Base-by-base conservation (phyloP, 1,284 basidiomycete species). In the Leccinum idahoense region DNA sequence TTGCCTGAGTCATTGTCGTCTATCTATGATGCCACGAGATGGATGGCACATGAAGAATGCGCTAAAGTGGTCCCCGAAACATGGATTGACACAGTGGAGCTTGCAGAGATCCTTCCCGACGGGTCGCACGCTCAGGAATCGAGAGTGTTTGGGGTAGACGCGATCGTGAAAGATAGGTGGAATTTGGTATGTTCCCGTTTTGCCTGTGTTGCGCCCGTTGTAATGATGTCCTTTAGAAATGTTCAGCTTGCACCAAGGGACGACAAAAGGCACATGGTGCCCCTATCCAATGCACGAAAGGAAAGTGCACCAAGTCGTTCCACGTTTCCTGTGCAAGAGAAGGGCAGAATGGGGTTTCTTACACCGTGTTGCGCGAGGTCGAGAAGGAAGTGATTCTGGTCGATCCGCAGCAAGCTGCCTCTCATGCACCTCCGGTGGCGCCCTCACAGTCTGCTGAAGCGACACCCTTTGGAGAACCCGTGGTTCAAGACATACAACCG, bases 251-350 rank as follows among this genome's bases (percentile, higher is more conserved):
- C 74, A 81, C 82, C 32, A 92, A 88, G 71, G 81, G 78, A 29
- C 81, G 81, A 41, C 76, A 83, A 15, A 91, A 89, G 67, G 81
- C 79, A 7, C 89, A 94, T 65, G 96, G 96, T 5, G 93, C 93
- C 4, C 95, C 95, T 62, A 88, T 97, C 35, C 95, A 98, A 71
- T 98, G 95, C 74, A 93, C 93, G 10, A 93, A 93, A 74, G 93
- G 93, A 63, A 95, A 93, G 77, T 97, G 96, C 72, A 83, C 92
- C 2, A 93, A 92, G 69, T 93, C 96, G 0, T 97, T 93, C 76
- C 96, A 99, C 73, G 89, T 97, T 32, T 91, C 89, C 2, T 99
- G 96, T 74, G 96, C 96, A 0, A 79, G 80, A 32, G 83, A 86
- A 26, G 85, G 84, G 0, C 75, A 76, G 5, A 79, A 72, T 7